phyloP scores from a whole-genome alignment of 768 basidiomycete genomes.

The Stropharia rugosoannulata region DNA sequence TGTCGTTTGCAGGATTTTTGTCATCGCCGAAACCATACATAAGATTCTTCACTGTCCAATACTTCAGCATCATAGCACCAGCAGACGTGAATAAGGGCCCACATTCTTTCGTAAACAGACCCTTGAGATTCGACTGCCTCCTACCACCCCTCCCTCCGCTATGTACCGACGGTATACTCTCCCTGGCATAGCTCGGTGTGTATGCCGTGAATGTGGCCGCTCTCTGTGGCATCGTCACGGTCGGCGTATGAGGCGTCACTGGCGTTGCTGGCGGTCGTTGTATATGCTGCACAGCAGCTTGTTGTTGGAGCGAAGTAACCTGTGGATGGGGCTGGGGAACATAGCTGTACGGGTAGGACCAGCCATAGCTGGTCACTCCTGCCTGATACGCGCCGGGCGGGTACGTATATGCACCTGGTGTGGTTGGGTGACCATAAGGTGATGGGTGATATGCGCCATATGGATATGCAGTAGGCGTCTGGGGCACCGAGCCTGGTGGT shows the following conservation, averaged over 20 bases:
- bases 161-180: conserved; percentile 38
- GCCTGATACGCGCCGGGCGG: conserved; percentile 54
- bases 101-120: conserved; percentile 82
- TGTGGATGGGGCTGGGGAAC: conserved; percentile 40
- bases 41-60: conserved; percentile 59
- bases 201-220: conserved; percentile 57
- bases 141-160: conserved; percentile 48
- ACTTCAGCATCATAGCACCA: not conserved
- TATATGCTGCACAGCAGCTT: conserved; percentile 16
- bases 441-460: conserved; percentile 63
- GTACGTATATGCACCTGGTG: conserved; percentile 52
- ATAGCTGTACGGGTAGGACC: conserved; percentile 72
- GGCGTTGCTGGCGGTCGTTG: conserved; percentile 20
- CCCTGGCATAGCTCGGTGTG: conserved; percentile 50
- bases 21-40: conserved; percentile 97
- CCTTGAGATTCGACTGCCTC: conserved; percentile 70
- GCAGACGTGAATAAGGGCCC: conserved; percentile 26
- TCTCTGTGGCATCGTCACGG: conserved; percentile 34
- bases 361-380: conserved; percentile 69
- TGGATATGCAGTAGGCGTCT: conserved; percentile 58
- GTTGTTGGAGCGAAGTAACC: conserved; percentile 20
- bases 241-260: conserved; percentile 19
- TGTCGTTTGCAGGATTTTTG: conserved; percentile 82
- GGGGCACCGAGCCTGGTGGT: conserved; percentile 19
- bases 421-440: conserved; percentile 41